Conservation (phyloP, 2,329 filamentous ascomycete genomes). For the Trichocomaceae sp. region DNA sequence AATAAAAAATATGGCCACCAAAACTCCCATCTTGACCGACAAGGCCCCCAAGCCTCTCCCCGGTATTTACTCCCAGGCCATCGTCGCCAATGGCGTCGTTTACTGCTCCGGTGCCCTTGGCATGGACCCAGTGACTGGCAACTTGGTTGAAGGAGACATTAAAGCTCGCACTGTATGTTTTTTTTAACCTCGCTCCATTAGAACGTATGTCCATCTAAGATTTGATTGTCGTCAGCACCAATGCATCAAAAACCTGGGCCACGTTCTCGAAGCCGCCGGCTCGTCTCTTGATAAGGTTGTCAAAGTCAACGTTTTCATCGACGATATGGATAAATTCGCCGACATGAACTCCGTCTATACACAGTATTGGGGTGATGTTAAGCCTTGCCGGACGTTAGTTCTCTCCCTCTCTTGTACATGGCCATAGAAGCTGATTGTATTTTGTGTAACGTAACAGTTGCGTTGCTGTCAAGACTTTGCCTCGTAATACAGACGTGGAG, state of each 20-base stretch:
- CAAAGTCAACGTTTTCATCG: constrained; percentile 62
- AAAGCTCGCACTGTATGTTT: constrained; percentile 46
- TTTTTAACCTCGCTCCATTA: neutral
- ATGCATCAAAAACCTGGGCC: constrained; percentile 53
- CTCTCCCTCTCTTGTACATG: too few species aligned
- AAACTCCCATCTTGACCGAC: constrained; percentile 39
- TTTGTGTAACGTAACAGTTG: constrained; percentile 45
- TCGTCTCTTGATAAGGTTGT: constrained; percentile 55
- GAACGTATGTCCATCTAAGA: too few species aligned
- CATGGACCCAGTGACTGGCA: constrained; percentile 49
- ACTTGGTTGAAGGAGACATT: constrained; percentile 52
- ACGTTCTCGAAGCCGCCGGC: constrained; percentile 56
- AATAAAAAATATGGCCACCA: constrained; percentile 28
- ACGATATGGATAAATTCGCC: constrained; percentile 59
- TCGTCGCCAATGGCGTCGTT: constrained; percentile 60
- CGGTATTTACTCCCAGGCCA: constrained; percentile 53
- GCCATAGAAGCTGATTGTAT: neutral
- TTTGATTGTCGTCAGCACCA: constrained; percentile 35
- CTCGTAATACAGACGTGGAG: constrained; percentile 79
- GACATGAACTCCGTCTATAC: constrained; percentile 82
- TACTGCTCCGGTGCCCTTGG: constrained; percentile 62
- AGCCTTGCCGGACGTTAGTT: constrained; percentile 48
- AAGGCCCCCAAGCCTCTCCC: constrained; percentile 49
- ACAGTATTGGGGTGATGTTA: constrained; percentile 58
- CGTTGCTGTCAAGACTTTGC: constrained; percentile 81